Percentiles rank a stretch among this genome's conserved stretches.
Conservation (phyloP, 2,329 filamentous ascomycete genomes). For the Pyrenochaeta sp. region DNA sequence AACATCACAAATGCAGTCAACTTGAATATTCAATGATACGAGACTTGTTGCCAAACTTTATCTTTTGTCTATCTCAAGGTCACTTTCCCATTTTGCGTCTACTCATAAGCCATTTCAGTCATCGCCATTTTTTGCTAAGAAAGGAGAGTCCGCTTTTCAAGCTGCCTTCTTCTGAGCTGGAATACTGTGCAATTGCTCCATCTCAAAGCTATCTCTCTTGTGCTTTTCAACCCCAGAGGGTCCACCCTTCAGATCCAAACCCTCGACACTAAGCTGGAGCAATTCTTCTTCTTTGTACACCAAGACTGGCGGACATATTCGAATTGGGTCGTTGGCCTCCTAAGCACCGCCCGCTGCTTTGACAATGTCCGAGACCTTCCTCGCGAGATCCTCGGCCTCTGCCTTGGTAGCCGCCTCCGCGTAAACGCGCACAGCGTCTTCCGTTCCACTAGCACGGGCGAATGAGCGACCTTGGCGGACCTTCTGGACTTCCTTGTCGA, state of each 20-base stretch:
- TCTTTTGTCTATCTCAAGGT: too few species aligned
- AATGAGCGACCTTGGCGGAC: slow-evolving; percentile 91
- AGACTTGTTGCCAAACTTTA: too few species aligned
- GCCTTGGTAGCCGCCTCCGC: slow-evolving; percentile 89
- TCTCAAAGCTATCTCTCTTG: background rate
- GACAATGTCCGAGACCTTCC: slow-evolving; percentile 79
- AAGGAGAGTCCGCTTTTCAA: too few species aligned
- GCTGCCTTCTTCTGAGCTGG: too few species aligned
- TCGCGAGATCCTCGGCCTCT: slow-evolving; percentile 89
- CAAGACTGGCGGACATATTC: background rate
- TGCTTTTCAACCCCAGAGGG: too few species aligned
- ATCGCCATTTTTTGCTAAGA: too few species aligned
- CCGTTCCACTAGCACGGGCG: slow-evolving; percentile 90
- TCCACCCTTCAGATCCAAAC: background rate
- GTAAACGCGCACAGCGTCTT: slow-evolving; percentile 95
- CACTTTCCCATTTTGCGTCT: too few species aligned
- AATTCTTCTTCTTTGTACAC: slow-evolving; percentile 1
- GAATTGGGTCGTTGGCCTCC: slow-evolving; percentile 3
- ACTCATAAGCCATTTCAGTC: too few species aligned
- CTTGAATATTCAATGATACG: too few species aligned
- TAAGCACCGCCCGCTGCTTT: slow-evolving; percentile 51
- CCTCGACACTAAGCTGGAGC: background rate
- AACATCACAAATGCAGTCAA: too few species aligned
- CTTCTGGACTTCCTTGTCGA: slow-evolving; percentile 87
- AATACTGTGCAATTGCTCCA: background rate